Evolutionary conservation across 2,329 filamentous ascomycete genomes (phyloP).

Genomic region (Botrytis tulipae): DNA sequence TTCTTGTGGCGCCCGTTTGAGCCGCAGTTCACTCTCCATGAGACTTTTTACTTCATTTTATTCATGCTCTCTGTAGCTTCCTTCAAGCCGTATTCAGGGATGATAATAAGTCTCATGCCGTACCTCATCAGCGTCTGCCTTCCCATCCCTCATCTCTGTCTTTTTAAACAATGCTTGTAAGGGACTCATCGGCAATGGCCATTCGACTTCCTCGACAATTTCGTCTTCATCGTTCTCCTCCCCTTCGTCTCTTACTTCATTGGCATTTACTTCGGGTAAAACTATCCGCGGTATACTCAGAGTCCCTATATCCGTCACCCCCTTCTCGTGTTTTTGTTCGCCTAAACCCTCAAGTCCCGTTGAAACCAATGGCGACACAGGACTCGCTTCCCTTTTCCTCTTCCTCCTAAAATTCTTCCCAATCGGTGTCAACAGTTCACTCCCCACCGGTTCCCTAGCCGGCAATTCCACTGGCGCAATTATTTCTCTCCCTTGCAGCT

Average conservation of each 20-base stretch:
- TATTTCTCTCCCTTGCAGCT: conserved; percentile 29
- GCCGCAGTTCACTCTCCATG: too few relatives aligned
- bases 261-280: too few relatives aligned
- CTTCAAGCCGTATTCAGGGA: conserved; percentile 24
- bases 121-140: conserved; percentile 20
- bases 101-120: conserved; percentile 35
- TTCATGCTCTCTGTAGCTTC: background rate
- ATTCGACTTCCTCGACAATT: conserved; percentile 24
- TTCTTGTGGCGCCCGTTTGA: background rate
- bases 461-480: conserved; percentile 30
- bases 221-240: background rate
- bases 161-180: conserved; percentile 30
- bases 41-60: background rate
- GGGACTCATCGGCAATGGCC: conserved; percentile 30
- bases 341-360: background rate
- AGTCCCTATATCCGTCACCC: background rate
- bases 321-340: background rate
- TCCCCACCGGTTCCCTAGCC: conserved; percentile 31
- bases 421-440: conserved; percentile 29
- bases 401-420: conserved; percentile 8
- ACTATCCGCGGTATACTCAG: background rate
- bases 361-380: background rate
- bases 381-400: background rate
- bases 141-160: conserved; percentile 26
- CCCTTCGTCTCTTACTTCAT: background rate